Base-by-base conservation (phyloP, 352 stramenopile species). In the Halophytophthora polymorphica region DNA sequence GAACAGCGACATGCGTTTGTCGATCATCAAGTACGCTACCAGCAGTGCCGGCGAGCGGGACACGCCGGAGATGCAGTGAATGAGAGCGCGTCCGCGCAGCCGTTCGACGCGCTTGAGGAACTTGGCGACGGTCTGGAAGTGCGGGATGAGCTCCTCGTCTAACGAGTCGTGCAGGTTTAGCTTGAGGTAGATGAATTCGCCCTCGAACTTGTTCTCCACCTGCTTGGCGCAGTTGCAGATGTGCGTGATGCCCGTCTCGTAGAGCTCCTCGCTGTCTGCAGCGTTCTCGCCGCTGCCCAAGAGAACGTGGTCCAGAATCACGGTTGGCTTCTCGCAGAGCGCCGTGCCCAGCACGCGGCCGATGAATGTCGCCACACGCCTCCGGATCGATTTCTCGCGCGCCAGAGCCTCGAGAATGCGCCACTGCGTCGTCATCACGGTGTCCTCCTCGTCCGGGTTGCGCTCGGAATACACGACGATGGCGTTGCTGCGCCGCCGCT, bases 171-270 rank as follows among this genome's bases (percentile, higher is more conserved):
- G 65, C 15, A 88, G 47, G 22, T 72, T 56, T 5, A 88, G 54
- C 49, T 83, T 77, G 28, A 88, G 55, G 48, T 88, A 88, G 3
- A 88, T 56, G 41, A 77, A 88, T 44, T 88, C 73, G 21, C 77
- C 71, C 53, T 88, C 77, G 15, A 84, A 88, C 48, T 71, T 68
- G 50, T 85, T 86, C 11, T 36, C 53, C 1, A 74, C 58, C 41
- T 85, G 71, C 6, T 50, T 50, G 0, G 73, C 77, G 43, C 73
- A 85, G 53, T 88, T 88, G 63, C 72, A 82, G 23, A 88, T 71
- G 52, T 88, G 77, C 5, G 77, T 88, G 41, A 88, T 48, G 1
- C 77, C 77, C 12, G 61, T 43, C 0, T 50, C 6, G 34, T 70
- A 69, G 15, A 88, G 66, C 45, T 75, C 31, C 46, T 72, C 53